Percentiles rank a stretch among this genome's conserved stretches.
Conservation (phyloP, 495 filamentous ascomycete species). For the Apodospora peruviana region DNA sequence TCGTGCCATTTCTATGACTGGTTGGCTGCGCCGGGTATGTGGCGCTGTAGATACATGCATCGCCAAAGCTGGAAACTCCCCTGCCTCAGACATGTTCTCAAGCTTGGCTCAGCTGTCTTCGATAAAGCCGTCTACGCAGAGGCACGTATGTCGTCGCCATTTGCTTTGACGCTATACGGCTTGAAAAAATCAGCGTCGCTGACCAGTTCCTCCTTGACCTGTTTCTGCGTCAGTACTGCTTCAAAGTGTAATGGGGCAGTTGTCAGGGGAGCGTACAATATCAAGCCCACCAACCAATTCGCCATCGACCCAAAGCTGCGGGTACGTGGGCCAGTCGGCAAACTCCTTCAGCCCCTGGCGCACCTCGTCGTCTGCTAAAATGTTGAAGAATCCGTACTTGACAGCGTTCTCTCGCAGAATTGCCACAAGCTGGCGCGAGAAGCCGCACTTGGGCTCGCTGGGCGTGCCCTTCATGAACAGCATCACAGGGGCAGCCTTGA, state of each 20-base stretch:
- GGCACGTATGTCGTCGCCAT: no score
- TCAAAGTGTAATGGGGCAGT: background rate
- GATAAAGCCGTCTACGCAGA: no score
- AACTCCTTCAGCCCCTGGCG: constrained; percentile 92
- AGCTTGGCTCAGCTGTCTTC: no score
- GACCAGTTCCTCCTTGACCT: constrained; percentile 35
- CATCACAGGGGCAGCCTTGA: constrained; percentile 95
- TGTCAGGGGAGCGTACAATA: constrained; percentile 64
- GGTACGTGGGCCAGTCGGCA: constrained; percentile 95
- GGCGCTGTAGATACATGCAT: no score
- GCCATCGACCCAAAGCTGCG: constrained; percentile 79
- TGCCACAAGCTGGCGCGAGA: constrained; percentile 81
- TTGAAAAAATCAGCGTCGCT: constrained; percentile 64
- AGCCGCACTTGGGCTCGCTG: constrained; percentile 86
- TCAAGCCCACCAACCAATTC: constrained; percentile 89
- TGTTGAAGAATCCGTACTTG: constrained; percentile 98
- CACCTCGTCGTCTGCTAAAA: constrained; percentile 94
- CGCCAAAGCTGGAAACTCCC: no score
- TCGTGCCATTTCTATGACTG: no score
- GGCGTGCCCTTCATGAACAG: constrained; percentile 95
- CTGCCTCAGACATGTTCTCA: no score
- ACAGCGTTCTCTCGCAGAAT: constrained; percentile 82
- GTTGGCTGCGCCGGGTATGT: no score
- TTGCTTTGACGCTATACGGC: constrained; percentile 52
- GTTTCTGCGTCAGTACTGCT: constrained; percentile 14